Percentiles rank a stretch among this genome's conserved stretches.
These are phyloP conservation scores for Calcarisporium arbuscula DNA, from an alignment of 2,329 filamentous ascomycete species.

Conservation along the genomic window DNA sequence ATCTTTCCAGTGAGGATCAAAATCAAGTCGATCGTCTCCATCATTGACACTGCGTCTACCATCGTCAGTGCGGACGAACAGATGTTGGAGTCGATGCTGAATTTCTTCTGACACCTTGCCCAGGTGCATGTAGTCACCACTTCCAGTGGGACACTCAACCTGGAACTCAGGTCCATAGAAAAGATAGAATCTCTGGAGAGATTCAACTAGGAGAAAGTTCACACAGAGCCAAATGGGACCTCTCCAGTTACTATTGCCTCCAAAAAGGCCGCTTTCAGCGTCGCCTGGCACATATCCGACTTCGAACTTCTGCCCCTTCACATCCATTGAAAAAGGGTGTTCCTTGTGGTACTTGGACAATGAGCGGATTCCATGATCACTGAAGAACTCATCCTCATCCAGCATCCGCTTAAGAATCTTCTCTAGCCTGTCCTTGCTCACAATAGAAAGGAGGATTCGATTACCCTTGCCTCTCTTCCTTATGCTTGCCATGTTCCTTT, in stretches of 20 bases:
- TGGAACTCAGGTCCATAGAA: slow-evolving; percentile 87
- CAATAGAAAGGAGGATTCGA: slow-evolving; percentile 78
- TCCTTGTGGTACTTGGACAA: slow-evolving; percentile 88
- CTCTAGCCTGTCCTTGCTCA: slow-evolving; percentile 86
- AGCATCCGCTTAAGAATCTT: slow-evolving; percentile 89
- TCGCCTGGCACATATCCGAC: slow-evolving; percentile 93
- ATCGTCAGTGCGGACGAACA: slow-evolving; percentile 79
- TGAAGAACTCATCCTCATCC: slow-evolving; percentile 88
- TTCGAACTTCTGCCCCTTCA: slow-evolving; percentile 83
- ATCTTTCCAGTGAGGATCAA: slow-evolving; percentile 84
- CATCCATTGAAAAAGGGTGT: slow-evolving; percentile 88
- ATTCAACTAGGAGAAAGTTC: slow-evolving; percentile 91
- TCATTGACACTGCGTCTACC: slow-evolving; percentile 85
- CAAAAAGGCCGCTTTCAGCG: slow-evolving; percentile 90
- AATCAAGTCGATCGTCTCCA: slow-evolving; percentile 79
- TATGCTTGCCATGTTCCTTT: slow-evolving; percentile 93
- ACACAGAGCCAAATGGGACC: slow-evolving; percentile 94
- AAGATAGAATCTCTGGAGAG: slow-evolving; percentile 90
- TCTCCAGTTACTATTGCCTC: slow-evolving; percentile 97
- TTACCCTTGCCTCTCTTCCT: slow-evolving; percentile 84
- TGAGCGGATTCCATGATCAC: slow-evolving; percentile 83
- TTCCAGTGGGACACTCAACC: slow-evolving; percentile 90
- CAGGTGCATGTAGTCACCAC: slow-evolving; percentile 90
- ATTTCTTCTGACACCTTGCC: slow-evolving; percentile 92
- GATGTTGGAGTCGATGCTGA: slow-evolving; percentile 87